These are phyloP conservation scores for Triangularia setosa DNA, from an alignment of 2,329 filamentous ascomycete species.

Conservation along the genomic window DNA sequence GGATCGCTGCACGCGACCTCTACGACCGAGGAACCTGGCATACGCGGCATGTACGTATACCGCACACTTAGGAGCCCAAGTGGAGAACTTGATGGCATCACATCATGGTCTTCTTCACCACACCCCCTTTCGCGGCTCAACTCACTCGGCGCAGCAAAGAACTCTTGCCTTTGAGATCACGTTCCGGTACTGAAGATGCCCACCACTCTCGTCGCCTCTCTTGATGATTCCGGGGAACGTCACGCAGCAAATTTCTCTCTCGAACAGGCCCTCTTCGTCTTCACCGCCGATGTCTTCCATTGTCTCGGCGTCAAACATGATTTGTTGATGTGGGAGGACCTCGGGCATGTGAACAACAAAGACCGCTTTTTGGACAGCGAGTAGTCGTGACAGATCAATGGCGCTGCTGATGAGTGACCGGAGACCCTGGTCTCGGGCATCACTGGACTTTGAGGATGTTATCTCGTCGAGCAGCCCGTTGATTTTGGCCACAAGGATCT, in stretches of 20 bases:
- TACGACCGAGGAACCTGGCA: neutral
- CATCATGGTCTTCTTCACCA: neutral
- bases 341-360: slow-evolving; percentile 54
- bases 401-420: slow-evolving; percentile 49
- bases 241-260: slow-evolving; percentile 56
- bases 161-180: slow-evolving; percentile 65
- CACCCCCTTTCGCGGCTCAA: neutral
- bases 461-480: slow-evolving; percentile 49
- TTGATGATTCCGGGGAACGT: slow-evolving; percentile 64
- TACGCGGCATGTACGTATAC: neutral
- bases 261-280: slow-evolving; percentile 51
- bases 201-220: slow-evolving; percentile 60
- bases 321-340: slow-evolving; percentile 49
- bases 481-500: slow-evolving; percentile 43
- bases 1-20: neutral
- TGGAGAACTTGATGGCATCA: neutral
- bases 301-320: slow-evolving; percentile 52
- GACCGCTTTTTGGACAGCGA: slow-evolving; percentile 56
- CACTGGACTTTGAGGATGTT: slow-evolving; percentile 38
- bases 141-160: slow-evolving; percentile 50
- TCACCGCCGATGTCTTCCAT: slow-evolving; percentile 67
- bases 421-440: slow-evolving; percentile 50
- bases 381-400: slow-evolving; percentile 52
- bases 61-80: neutral
- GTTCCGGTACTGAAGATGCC: slow-evolving; percentile 57